These are phyloP conservation scores for Agrocybe chaxingu DNA, from an alignment of 768 basidiomycete genomes.

Conservation along the genomic window DNA sequence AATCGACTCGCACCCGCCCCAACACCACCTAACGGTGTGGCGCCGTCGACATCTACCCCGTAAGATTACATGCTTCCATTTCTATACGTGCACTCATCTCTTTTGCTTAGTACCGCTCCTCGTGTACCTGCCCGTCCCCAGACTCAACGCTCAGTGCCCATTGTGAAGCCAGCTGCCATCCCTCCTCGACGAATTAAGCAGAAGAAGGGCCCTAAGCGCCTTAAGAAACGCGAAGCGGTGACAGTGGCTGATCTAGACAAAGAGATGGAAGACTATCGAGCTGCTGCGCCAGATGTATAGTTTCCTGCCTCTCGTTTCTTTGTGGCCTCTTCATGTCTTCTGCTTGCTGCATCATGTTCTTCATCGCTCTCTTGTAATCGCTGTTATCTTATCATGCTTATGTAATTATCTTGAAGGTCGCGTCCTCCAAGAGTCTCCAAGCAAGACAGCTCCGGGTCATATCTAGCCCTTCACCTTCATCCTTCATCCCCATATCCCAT, in stretches of 20 bases:
- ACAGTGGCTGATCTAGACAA: constrained; percentile 64
- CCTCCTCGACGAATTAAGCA: constrained; percentile 41
- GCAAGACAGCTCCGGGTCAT: not conserved
- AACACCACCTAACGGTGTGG: constrained; percentile 8
- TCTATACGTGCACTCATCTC: too few species aligned
- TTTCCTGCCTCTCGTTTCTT: not conserved
- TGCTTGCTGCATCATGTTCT: constrained; percentile 5
- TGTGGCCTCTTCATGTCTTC: constrained; percentile 2
- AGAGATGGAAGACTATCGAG: constrained; percentile 80
- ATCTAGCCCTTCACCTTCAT: constrained; percentile 3
- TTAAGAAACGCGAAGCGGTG: constrained; percentile 49
- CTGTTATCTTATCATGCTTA: constrained; percentile 17
- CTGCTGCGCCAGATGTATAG: constrained; percentile 29
- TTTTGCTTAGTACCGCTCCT: not conserved
- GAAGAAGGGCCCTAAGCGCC: constrained; percentile 73
- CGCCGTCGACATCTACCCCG: not conserved
- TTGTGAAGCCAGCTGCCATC: constrained; percentile 18
- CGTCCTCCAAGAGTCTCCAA: not conserved
- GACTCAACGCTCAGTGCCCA: constrained; percentile 3
- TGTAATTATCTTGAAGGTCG: constrained; percentile 9
- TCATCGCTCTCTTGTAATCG: not conserved
- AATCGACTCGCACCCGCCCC: constrained; percentile 8
- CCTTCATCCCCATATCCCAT: not conserved
- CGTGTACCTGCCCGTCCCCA: not conserved
- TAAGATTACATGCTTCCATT: too few species aligned